Base-by-base conservation (phyloP, 2,329 filamentous ascomycete species). In the Aspergillus transmontanensis region DNA sequence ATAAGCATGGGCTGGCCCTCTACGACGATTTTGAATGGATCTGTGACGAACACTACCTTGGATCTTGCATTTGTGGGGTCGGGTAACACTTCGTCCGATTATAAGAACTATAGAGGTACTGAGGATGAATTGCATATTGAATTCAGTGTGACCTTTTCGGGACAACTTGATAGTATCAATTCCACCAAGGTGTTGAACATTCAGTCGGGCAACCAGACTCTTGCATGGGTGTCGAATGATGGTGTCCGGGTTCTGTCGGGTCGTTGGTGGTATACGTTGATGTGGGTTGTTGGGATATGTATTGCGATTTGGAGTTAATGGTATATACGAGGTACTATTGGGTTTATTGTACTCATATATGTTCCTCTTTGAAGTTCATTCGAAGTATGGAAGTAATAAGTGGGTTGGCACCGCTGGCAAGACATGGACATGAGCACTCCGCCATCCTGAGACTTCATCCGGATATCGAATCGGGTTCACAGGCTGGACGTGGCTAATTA, bases 41-140 rank as follows among this genome's bases (percentile, higher is more conserved):
- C 58, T 4, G 34, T 59, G 21, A 54, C 58, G 9, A 59, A 60
- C 36, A 54, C 32, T 11, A 54, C 58, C 7, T 5, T 60, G 26
- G 23, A 45, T 11, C 23, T 60, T 6, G 28, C 10, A 11, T 43
- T 60, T 21, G 16, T 3, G 4, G 58, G 58, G 4, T n/a, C 32
- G 7, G 48, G 10, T 46, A 26, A 46, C 21, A 46, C 21, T 1
- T 21, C n/a, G 6, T 46, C 45, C 2, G n/a, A 43, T 26, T 21
- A 26, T 26, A 23, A 14, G 26, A 11, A 48, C 5, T 48, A 23
- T 6, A 6, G 21, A 21, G 21, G 45, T 23, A n/a, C 7, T 9
- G 19, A 54, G 14, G 30, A 55, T 26, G 50, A 45, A 16, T 12
- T 54, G 6, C 16, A 55, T 30, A 36, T 54, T 6, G n/a, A 36